Conservation (phyloP, 164 flowering plant species). For the Dillenia turbinata region DNA sequence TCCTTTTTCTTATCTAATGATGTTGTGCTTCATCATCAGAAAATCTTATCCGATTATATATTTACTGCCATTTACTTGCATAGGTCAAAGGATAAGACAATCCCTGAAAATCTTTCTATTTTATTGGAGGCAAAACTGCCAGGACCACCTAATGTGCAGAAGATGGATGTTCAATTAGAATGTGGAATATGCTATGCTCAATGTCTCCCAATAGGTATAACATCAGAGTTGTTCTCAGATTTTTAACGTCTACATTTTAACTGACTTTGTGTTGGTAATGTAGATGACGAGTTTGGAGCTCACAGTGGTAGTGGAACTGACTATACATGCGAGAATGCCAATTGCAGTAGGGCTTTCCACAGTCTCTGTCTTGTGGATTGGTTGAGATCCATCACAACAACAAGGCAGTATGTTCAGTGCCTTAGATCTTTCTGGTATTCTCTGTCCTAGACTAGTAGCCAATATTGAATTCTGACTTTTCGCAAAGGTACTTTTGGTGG, state of each 20-base stretch:
- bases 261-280: constrained; percentile 6
- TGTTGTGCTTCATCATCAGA: too few species aligned
- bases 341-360: constrained; percentile 69
- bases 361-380: constrained; percentile 78
- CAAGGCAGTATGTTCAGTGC: constrained; percentile 64
- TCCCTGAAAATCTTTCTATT: constrained; percentile 51
- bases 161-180: constrained; percentile 47
- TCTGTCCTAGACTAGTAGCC: too few species aligned
- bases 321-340: constrained; percentile 66
- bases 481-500: too few species aligned
- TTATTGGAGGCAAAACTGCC: constrained; percentile 53
- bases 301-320: constrained; percentile 67
- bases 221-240: not conserved
- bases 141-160: constrained; percentile 31
- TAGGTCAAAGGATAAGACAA: constrained; percentile 50
- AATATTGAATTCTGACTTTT: too few species aligned
- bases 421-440: too few species aligned
- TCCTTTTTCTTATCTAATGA: too few species aligned
- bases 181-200: constrained; percentile 93
- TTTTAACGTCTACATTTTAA: not conserved
- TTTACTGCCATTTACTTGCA: not conserved
- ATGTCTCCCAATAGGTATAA: constrained; percentile 65
- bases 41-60: too few species aligned
- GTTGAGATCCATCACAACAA: constrained; percentile 80
- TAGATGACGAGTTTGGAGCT: constrained; percentile 75